Evolutionary conservation across 352 stramenopile species (phyloP), one percentile per base, ranked within the genome.

Genomic region (Pythium sp.): DNA sequence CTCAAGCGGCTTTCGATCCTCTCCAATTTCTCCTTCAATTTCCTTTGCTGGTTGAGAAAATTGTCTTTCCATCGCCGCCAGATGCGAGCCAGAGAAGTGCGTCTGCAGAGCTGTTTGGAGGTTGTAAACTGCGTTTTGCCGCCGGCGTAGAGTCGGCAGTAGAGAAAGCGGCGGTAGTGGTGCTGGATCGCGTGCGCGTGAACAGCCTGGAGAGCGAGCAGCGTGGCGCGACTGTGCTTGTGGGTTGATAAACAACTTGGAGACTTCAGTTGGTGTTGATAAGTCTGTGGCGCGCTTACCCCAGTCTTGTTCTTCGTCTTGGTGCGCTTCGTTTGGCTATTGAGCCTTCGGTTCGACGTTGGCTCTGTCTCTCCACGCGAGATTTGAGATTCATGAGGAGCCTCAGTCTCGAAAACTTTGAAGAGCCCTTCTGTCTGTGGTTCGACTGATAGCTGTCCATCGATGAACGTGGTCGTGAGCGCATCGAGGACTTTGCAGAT

Each of bases 121-220:
- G 36, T 11, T 36, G 49, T 12, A 59, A 83, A 62, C 63, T 81
- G 76, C 32, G 51, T 57, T 2, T 12, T 18, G 20, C 64, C 64
- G 1, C 64, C 18, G 2, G n/a, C 2, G 47, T 56, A 57, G 43
- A 79, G 55, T 9, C n/a, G 61, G 2, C 8, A 20, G 41, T 72
- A 81, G 20, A 81, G 61, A 22, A 71, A 79, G 6, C 51, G 38
- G 12, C 75, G 72, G 36, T 58, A 28, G 61, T 59, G 71, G 32
- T 65, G 63, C 61, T 81, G 75, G 46, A 81, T 32, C 22, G 71
- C 64, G 20, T 59, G 51, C n/a, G 62, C 70, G 46, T 73, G 65
- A 5, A 77, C 58, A 15, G 64, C 67, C 70, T 77, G 59, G 11
- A 67, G 61, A 11, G 67, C 62, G 41, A 77, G 41, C 5, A 56